A percentile compares a stretch with the other conserved stretches of the same genome.
phyloP scores from a whole-genome alignment of 202 grass and related monocot species.

The Schoenoplectus tabernaemontani region DNA sequence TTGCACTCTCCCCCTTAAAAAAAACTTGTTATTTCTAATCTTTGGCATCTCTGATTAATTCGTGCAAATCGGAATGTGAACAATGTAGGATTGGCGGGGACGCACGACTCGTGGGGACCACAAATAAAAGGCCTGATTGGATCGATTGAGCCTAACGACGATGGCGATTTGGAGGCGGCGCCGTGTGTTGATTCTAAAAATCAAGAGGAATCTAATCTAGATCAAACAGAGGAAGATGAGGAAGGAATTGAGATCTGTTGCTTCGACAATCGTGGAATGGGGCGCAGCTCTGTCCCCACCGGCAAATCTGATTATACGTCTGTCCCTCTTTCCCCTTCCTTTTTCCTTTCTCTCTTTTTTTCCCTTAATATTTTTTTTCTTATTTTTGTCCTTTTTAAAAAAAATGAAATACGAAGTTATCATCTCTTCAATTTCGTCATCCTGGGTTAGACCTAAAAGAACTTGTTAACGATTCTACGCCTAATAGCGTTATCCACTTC shows the following conservation, averaged over 20 bases:
- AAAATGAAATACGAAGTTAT: too few relatives aligned
- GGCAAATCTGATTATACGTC: slow-evolving; percentile 80
- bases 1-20: not conserved
- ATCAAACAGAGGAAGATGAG: slow-evolving; percentile 21
- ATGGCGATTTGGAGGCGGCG: slow-evolving; percentile 35
- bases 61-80: not conserved
- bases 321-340: not conserved
- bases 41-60: not conserved
- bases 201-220: not conserved
- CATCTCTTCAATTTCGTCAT: too few relatives aligned
- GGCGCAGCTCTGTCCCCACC: slow-evolving; percentile 52
- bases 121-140: slow-evolving; percentile 85
- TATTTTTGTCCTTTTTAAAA: not conserved
- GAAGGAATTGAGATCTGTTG: slow-evolving; percentile 85
- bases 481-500: too few relatives aligned
- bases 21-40: not conserved
- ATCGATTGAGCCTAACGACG: slow-evolving; percentile 47
- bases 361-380: not conserved
- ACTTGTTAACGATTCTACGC: too few relatives aligned
- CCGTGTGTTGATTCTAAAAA: not conserved
- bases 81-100: slow-evolving; percentile 77
- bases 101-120: slow-evolving; percentile 85
- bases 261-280: slow-evolving; percentile 93
- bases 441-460: too few relatives aligned
- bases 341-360: not conserved